Base-by-base conservation (phyloP, 2,329 filamentous ascomycete species). In the Cladosporium sp. region DNA sequence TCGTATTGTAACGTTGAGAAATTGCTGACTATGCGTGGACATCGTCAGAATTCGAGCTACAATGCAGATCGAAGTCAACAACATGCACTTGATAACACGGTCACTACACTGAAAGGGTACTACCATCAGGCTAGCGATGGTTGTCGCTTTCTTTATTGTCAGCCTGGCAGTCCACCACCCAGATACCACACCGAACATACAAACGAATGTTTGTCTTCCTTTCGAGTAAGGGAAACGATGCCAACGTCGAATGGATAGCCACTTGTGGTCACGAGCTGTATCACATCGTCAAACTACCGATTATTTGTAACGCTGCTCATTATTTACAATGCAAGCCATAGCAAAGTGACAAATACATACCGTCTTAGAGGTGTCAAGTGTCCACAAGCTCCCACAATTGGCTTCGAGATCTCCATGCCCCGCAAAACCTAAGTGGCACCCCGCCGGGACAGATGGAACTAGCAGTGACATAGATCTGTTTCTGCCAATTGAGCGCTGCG, bases 261-360 rank as follows among this genome's bases (percentile, higher is more conserved):
- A 10, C 39, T n/a, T 21, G 7, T 21, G 39, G n/a, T 46, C 39
- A 21, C n/a, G n/a, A 46, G 39, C 39, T 23, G n/a, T 11, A 21
- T 13, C 39, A n/a, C 39, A 23, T 23, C 39, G n/a, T 43, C n/a
- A 21, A 8, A 46, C 39, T n/a, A 8, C 39, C 21, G n/a, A 21
- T 11, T 46, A 46, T 46, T 46, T 46, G 39, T 46, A 46, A 46
- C 39, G 5, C 39, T 46, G 8, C n/a, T 21, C 39, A 46, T n/a
- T 46, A 21, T 23, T 21, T 21, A 46, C n/a, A 21, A 46, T 46
- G n/a, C n/a, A 46, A 23, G n/a, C n/a, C 8, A 54, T 23, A 32
- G 51, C 28, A 28, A 28, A 28, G 11, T 61, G 58, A 61, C 58
- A 61, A 61, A 61, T 61, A 61, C 58, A 51, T 36, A n/a, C 58